These are phyloP conservation scores for Chaetomium strumarium DNA, from an alignment of 2,329 filamentous ascomycete genomes.

Conservation along the genomic window DNA sequence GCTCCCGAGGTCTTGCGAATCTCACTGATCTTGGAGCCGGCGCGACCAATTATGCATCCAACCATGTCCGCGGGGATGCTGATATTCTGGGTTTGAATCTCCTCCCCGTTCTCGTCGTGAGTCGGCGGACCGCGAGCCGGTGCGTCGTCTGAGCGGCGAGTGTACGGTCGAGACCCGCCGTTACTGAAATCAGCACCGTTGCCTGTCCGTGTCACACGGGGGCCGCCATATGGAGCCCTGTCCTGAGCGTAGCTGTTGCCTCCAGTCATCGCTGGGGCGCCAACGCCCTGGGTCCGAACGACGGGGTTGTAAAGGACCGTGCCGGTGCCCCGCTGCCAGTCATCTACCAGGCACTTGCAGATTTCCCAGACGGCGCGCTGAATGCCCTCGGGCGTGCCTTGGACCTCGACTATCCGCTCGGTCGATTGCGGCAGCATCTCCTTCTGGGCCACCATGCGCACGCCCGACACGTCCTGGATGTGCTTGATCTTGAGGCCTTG, in stretches of 20 bases:
- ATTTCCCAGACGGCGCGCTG: slow-evolving; percentile 98
- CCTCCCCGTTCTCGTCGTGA: slow-evolving; percentile 92
- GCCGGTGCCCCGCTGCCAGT: slow-evolving; percentile 94
- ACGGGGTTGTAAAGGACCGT: slow-evolving; percentile 97
- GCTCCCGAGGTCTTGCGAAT: slow-evolving; percentile 95
- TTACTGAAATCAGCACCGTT: slow-evolving; percentile 98
- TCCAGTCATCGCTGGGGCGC: slow-evolving; percentile 42
- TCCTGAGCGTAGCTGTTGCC: slow-evolving; percentile 39
- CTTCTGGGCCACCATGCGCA: slow-evolving; percentile 99
- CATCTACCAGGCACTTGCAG: slow-evolving; percentile 95
- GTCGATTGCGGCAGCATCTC: slow-evolving; percentile 99
- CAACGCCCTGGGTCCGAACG: slow-evolving; percentile 71
- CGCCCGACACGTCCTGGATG: slow-evolving; percentile 93
- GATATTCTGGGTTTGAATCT: slow-evolving; percentile 98
- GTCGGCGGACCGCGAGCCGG: slow-evolving; percentile 75
- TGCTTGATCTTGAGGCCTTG: slow-evolving; percentile 99
- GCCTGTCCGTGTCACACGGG: slow-evolving; percentile 86
- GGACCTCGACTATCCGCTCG: slow-evolving; percentile 94
- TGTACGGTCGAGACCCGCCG: slow-evolving; percentile 60
- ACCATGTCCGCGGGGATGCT: slow-evolving; percentile 99
- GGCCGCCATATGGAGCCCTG: slow-evolving; percentile 52
- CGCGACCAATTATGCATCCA: slow-evolving; percentile 95
- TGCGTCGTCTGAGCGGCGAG: slow-evolving; percentile 77
- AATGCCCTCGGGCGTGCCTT: slow-evolving; percentile 90
- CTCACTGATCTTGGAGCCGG: slow-evolving; percentile 95